These are phyloP conservation scores for Blastomyces emzantsi DNA, from an alignment of 2,329 filamentous ascomycete species.

Conservation along the genomic window DNA sequence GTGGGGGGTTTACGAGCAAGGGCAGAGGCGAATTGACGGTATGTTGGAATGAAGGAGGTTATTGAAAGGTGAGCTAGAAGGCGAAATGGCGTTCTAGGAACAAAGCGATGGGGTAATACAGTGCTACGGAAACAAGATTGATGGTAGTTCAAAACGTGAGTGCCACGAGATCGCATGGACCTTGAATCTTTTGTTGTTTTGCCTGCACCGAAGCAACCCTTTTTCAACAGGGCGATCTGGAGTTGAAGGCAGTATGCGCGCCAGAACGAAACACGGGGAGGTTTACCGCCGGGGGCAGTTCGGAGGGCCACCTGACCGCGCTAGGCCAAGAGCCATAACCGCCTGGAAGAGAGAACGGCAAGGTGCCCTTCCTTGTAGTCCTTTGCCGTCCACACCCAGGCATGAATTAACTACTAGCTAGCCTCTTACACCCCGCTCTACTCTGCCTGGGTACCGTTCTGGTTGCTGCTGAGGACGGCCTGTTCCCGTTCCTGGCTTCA, in stretches of 20 bases:
- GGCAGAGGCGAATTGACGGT: not conserved
- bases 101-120: not conserved
- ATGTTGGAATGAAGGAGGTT: not conserved
- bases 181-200: not conserved
- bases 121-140: not conserved
- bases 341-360: not conserved
- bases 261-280: not conserved
- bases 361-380: not conserved
- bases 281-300: not conserved
- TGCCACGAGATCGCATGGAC: not conserved
- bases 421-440: not conserved
- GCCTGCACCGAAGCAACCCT: not conserved
- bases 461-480: not conserved
- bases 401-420: not conserved
- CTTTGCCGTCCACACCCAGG: not conserved
- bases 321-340: not conserved
- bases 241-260: not conserved
- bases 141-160: not conserved
- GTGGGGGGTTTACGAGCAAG: not conserved
- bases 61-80: not conserved
- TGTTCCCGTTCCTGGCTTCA: not conserved
- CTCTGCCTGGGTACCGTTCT: not conserved
- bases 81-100: not conserved
- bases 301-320: not conserved
- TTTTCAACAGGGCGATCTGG: not conserved